Conservation (phyloP, 176 grass and related monocot species). For the Carex myosuroides region DNA sequence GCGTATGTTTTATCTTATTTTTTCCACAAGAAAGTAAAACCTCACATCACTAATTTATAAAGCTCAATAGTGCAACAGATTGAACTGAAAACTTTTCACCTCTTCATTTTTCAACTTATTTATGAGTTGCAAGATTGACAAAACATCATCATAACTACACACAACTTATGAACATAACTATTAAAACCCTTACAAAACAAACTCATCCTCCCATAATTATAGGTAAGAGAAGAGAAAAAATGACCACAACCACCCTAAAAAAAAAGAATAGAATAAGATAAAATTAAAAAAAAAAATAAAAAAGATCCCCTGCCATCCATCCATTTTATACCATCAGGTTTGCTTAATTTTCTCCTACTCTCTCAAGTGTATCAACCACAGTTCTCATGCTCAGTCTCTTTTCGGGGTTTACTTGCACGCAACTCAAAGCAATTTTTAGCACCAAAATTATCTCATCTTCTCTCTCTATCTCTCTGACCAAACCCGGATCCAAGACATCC, state of each 20-base stretch:
- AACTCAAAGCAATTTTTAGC: conserved; percentile 68
- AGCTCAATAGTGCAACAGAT: not conserved
- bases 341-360: conserved; percentile 12
- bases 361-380: conserved; percentile 50
- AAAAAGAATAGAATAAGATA: not conserved
- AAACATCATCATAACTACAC: not conserved
- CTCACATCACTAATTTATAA: not conserved
- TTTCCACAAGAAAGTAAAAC: not conserved
- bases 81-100: not conserved
- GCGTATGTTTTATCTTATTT: not conserved
- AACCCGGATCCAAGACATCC: conserved; percentile 60
- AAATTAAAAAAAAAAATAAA: not conserved
- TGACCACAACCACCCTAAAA: not conserved
- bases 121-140: not conserved
- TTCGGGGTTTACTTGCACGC: conserved; percentile 59
- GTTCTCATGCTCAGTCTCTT: conserved; percentile 57
- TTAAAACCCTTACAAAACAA: not conserved
- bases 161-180: conserved; percentile 4
- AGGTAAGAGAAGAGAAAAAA: not conserved
- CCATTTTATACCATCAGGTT: not conserved
- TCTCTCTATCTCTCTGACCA: conserved; percentile 38
- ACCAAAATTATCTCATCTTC: conserved; percentile 75
- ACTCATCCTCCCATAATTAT: not conserved
- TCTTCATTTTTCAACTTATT: not conserved
- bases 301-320: not conserved